These are phyloP conservation scores for Eruca vesicaria DNA, from an alignment of 441 rosid genomes.

Conservation along the genomic window DNA sequence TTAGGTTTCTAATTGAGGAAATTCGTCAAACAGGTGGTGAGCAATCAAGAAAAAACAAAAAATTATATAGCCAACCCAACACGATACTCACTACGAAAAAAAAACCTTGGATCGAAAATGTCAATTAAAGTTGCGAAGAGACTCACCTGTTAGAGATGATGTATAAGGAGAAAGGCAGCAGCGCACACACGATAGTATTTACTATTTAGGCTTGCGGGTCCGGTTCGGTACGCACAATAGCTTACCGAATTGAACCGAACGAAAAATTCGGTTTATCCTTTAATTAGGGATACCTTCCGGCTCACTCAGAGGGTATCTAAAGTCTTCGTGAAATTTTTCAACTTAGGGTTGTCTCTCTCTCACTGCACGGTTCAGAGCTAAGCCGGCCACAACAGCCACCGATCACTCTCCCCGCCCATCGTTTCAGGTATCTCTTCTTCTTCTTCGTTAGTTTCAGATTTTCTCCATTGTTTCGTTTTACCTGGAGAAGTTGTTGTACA, in stretches of 20 bases:
- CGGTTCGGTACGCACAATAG: no score
- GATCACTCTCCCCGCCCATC: constrained; percentile 16
- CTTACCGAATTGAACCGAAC: no score
- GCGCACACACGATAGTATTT: neutral
- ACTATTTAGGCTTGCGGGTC: neutral
- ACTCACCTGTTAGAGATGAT: constrained; percentile 22
- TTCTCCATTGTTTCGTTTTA: neutral
- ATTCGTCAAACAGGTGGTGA: constrained; percentile 24
- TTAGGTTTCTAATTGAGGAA: neutral
- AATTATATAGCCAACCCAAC: neutral
- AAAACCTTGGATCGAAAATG: neutral
- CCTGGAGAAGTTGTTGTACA: neutral
- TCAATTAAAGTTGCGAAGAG: neutral
- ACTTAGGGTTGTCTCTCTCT: constrained; percentile 10
- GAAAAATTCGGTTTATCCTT: neutral
- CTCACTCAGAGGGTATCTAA: neutral
- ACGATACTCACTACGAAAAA: neutral
- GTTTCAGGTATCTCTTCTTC: neutral
- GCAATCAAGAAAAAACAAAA: neutral
- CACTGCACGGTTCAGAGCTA: constrained; percentile 7
- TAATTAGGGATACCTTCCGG: neutral
- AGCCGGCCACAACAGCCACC: constrained; percentile 28
- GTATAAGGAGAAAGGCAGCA: neutral
- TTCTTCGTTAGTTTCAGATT: neutral
- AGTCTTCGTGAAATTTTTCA: neutral